Evolutionary conservation across 441 rosid species (phyloP).

Genomic region (Biscutella laevigata): DNA sequence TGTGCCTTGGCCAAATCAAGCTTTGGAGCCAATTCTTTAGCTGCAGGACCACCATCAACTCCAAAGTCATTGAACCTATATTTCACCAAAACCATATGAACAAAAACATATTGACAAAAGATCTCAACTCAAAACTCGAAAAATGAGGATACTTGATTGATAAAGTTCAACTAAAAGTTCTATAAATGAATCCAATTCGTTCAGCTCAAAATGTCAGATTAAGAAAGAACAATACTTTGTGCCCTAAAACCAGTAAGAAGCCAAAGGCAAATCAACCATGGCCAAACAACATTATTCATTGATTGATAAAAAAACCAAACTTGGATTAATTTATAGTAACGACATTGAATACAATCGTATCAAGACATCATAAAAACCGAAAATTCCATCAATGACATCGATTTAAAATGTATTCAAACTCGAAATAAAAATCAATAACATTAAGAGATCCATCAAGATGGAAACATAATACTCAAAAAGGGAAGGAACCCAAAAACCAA

Average conservation of each 20-base stretch:
- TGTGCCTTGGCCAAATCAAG: slow-evolving; percentile 36
- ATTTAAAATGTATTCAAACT: background rate
- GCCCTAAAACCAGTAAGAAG: too few species aligned
- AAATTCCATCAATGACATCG: background rate
- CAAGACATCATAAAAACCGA: background rate
- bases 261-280: background rate
- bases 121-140: background rate
- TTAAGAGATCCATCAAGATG: background rate
- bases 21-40: slow-evolving; percentile 44
- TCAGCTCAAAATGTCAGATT: background rate
- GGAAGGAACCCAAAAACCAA: background rate
- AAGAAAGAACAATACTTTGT: background rate
- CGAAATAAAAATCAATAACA: background rate
- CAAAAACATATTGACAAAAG: background rate
- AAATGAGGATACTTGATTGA: too few species aligned
- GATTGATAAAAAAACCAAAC: background rate
- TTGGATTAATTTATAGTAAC: background rate
- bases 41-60: slow-evolving; percentile 56
- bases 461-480: background rate
- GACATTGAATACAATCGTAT: too few species aligned
- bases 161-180: too few species aligned
- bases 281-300: background rate
- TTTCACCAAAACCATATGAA: background rate
- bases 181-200: background rate
- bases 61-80: slow-evolving; percentile 57